A percentile compares a stretch with the other conserved stretches of the same genome.
phyloP scores from a whole-genome alignment of 176 grass and related monocot species.

The Avena atlantica region DNA sequence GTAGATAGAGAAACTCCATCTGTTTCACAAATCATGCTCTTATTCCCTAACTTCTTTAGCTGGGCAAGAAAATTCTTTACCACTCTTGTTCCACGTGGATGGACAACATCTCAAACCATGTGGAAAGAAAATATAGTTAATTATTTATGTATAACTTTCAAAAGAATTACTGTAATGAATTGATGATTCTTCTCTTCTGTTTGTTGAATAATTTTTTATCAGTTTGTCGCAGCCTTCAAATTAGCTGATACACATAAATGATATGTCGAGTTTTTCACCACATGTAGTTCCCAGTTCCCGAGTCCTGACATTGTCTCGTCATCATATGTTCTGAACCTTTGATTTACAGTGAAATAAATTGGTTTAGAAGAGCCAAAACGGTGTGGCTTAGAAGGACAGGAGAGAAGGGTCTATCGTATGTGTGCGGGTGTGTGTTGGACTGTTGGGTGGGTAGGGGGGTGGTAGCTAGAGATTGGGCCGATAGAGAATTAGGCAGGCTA shows the following conservation, averaged over 20 bases:
- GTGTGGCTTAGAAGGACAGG: too few relatives aligned
- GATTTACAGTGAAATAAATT: too few relatives aligned
- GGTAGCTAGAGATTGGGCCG: too few relatives aligned
- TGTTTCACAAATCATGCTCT: constrained; percentile 36
- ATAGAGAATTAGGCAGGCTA: too few relatives aligned
- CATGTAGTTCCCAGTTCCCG: too few relatives aligned
- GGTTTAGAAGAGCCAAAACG: too few relatives aligned
- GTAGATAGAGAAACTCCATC: neutral
- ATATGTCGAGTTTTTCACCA: neutral
- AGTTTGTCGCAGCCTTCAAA: neutral
- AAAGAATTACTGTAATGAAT: neutral
- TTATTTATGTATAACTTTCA: constrained; percentile 5
- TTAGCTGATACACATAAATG: neutral
- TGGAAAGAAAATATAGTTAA: constrained; percentile 8
- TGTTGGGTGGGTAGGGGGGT: too few relatives aligned
- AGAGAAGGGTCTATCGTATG: too few relatives aligned
- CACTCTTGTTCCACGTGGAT: neutral
- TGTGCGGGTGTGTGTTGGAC: too few relatives aligned
- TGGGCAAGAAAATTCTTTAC: neutral
- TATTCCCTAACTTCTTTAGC: constrained; percentile 19
- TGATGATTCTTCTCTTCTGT: neutral
- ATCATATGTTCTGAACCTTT: too few relatives aligned
- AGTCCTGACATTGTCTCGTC: too few relatives aligned
- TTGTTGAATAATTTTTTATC: constrained; percentile 13
- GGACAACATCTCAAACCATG: neutral